These are phyloP conservation scores for Ilyonectria sp. DNA, from an alignment of 2,329 filamentous ascomycete genomes.

Conservation along the genomic window DNA sequence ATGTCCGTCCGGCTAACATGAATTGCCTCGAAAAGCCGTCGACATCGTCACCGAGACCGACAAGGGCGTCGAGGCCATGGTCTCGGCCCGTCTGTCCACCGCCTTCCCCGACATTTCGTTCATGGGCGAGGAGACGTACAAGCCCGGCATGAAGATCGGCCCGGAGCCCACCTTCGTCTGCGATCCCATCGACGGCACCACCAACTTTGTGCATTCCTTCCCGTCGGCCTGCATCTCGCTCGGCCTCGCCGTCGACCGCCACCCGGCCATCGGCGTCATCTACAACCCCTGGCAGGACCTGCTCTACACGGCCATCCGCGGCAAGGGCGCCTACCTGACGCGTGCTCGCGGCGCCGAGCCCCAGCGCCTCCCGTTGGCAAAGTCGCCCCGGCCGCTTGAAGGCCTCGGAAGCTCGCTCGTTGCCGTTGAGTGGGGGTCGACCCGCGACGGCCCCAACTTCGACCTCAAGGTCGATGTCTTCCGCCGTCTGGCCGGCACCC, in stretches of 20 bases:
- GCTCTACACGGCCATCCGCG: slow-evolving; percentile 78
- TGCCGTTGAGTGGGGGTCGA: slow-evolving; percentile 81
- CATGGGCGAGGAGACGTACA: slow-evolving; percentile 84
- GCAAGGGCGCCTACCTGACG: slow-evolving; percentile 75
- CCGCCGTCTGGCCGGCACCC: slow-evolving; percentile 69
- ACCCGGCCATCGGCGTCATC: slow-evolving; percentile 79
- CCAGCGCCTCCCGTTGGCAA: slow-evolving; percentile 58
- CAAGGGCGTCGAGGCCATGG: slow-evolving; percentile 75
- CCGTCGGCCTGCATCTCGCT: slow-evolving; percentile 84
- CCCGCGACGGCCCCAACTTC: slow-evolving; percentile 79
- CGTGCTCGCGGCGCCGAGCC: slow-evolving; percentile 58
- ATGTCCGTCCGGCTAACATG: slow-evolving; percentile 15
- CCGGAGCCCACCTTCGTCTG: slow-evolving; percentile 82
- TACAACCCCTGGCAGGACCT: slow-evolving; percentile 84
- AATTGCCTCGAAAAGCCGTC: slow-evolving; percentile 62
- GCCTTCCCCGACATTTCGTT: slow-evolving; percentile 73
- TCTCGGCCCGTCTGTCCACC: slow-evolving; percentile 65
- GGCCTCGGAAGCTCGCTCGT: slow-evolving; percentile 76
- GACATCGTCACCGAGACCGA: slow-evolving; percentile 80
- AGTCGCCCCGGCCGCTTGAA: slow-evolving; percentile 68
- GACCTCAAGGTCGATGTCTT: slow-evolving; percentile 79
- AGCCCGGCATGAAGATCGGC: slow-evolving; percentile 75
- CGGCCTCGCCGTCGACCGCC: slow-evolving; percentile 75
- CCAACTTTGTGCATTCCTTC: slow-evolving; percentile 85
- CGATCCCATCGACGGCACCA: slow-evolving; percentile 86